A percentile compares a stretch with the other conserved stretches of the same genome.
Conservation (phyloP, 495 filamentous ascomycete genomes). For the Pyrenopolyporus hunteri region DNA sequence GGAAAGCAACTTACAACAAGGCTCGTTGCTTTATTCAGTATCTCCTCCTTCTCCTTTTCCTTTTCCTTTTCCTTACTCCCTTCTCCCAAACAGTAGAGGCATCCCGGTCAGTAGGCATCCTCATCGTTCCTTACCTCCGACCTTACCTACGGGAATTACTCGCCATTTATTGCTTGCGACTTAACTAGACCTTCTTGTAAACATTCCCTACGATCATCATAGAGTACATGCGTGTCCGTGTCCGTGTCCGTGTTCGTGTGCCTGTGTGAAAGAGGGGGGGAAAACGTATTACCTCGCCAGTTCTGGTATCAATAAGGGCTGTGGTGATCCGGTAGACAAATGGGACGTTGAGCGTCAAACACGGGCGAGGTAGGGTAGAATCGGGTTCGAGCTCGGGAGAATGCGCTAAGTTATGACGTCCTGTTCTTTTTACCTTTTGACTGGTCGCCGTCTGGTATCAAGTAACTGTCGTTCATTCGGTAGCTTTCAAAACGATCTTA, state of each 20-base stretch:
- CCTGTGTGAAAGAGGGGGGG: constrained; percentile 1
- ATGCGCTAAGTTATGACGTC: not conserved
- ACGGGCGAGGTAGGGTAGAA: constrained; percentile 1
- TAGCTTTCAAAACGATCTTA: constrained; percentile 40
- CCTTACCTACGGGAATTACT: constrained; percentile 61
- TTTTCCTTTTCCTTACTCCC: constrained; percentile 19
- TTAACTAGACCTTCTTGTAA: constrained; percentile 25
- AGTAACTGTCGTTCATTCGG: constrained; percentile 13
- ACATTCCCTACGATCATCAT: constrained; percentile 36
- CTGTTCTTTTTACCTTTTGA: constrained; percentile 29
- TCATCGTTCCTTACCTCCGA: constrained; percentile 67
- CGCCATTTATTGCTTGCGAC: constrained; percentile 25
- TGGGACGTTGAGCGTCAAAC: constrained; percentile 2
- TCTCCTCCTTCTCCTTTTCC: no score
- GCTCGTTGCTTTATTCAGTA: constrained; percentile 16
- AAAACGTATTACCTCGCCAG: constrained; percentile 41
- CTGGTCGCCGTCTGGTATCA: constrained; percentile 8
- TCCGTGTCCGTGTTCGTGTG: no score
- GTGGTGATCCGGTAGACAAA: constrained; percentile 5
- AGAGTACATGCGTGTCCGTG: constrained; percentile 36
- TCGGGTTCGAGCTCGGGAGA: not conserved
- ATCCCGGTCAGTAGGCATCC: constrained; percentile 46
- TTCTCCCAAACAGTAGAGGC: constrained; percentile 5
- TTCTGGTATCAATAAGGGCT: constrained; percentile 11
- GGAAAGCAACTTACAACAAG: not conserved